Evolutionary conservation across 1,284 basidiomycete genomes (phyloP), one percentile per base, ranked within the genome.

Genomic region (Rhizopogon parksii): DNA sequence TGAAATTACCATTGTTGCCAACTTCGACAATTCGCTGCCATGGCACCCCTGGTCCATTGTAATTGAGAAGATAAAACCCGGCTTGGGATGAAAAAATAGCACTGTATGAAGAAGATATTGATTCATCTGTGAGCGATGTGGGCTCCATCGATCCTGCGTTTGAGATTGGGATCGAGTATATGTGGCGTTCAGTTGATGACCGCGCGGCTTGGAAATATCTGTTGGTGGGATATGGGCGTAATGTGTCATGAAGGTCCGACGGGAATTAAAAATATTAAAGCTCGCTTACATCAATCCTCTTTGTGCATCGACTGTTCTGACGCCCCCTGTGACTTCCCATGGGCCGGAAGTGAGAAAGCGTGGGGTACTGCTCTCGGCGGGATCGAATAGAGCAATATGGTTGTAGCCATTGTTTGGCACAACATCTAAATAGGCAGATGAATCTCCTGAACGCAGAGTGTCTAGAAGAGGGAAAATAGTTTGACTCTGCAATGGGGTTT

Each of bases 171-270:
- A 88, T 78, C 4, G 87, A 82, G 69, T 88, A 95, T 30, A 98
- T 66, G 61, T 95, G 89, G 35, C 95, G 82, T 60, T 92, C 83
- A 6, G 82, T 85, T 0, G 91, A 88, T 1, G 93, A 87, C 53
- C 83, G 84, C 1, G 94, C 91, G 3, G 90, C 91, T 54, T 84
- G 74, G 68, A 96, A 96, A 71, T 95, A 97, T 34, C 90, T 94
- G 61, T 32, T 48, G 37, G 57, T 52, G 48, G 14, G 34, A 49
- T 55, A 37, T 56, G 51, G 55, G 52, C 36, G 46, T 54, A 43
- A 52, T 54, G 54, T 56, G 32, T 36, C 38, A 34, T 27, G n/a
- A 11, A 50, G 47, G 50, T 49, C 19, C 49, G 50, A 56, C 57
- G 67, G 65, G 57, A 51, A 69, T 64, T 55, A 57, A 53, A 53